phyloP scores from a whole-genome alignment of 179 eudicot genomes.

The Silene noctiflora region DNA sequence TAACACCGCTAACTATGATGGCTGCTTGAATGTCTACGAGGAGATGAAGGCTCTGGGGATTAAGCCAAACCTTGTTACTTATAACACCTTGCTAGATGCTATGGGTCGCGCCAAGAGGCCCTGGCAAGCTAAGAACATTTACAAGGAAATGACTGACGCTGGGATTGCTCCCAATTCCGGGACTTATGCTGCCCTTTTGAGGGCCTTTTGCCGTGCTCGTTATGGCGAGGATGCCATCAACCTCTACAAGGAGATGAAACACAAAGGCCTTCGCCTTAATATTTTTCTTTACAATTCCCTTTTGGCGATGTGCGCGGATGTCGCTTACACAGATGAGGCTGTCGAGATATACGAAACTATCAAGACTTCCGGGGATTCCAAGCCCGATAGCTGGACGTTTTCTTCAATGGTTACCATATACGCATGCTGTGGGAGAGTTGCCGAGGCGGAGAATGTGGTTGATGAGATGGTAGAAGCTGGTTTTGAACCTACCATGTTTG shows the following conservation, averaged over 20 bases:
- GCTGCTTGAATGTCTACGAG: conserved; percentile 85
- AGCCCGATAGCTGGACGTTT: conserved; percentile 79
- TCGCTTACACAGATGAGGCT: conserved; percentile 72
- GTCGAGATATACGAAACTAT: conserved; percentile 60
- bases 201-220: conserved; percentile 70
- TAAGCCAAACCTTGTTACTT: conserved; percentile 54
- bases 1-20: conserved; percentile 68
- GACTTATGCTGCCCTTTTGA: conserved; percentile 73
- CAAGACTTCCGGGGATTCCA: conserved; percentile 52
- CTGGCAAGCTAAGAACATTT: conserved; percentile 79
- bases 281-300: conserved; percentile 64
- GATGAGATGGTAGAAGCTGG: conserved; percentile 75
- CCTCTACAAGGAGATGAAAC: conserved; percentile 72
- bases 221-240: conserved; percentile 73
- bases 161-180: conserved; percentile 66
- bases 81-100: conserved; percentile 67
- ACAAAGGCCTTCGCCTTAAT: conserved; percentile 57
- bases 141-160: conserved; percentile 49
- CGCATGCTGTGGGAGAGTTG: conserved; percentile 72
- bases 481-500: conserved; percentile 65
- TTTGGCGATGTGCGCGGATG: conserved; percentile 81
- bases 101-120: conserved; percentile 95
- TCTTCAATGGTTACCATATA: conserved; percentile 69
- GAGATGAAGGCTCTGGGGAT: conserved; percentile 89
- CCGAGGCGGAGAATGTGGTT: conserved; percentile 59